These are phyloP conservation scores for Elaeis oleifera DNA, from an alignment of 202 grass and related monocot species.

Conservation along the genomic window DNA sequence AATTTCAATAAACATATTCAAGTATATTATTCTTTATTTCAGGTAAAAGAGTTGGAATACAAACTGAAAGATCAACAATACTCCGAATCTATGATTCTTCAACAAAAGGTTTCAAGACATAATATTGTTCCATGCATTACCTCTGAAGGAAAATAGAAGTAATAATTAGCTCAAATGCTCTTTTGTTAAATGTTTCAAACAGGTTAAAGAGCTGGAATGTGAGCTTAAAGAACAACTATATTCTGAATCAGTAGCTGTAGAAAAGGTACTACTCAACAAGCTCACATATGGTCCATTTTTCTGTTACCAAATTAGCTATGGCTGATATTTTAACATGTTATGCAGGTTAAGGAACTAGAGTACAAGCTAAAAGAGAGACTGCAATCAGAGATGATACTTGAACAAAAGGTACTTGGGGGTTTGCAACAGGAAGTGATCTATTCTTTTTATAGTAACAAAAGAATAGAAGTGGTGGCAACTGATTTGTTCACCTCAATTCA, in stretches of 20 bases:
- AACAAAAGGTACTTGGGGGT: conserved; percentile 30
- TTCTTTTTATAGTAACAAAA: no score
- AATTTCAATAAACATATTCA: not conserved
- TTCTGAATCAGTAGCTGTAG: conserved; percentile 30
- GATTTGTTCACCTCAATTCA: conserved; percentile 7
- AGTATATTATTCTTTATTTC: conserved; percentile 17
- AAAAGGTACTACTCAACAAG: conserved; percentile 29
- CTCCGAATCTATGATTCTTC: conserved; percentile 48
- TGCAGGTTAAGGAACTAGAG: conserved; percentile 58
- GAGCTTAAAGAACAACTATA: conserved; percentile 59
- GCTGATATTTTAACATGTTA: not conserved
- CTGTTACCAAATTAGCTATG: not conserved
- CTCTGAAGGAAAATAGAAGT: not conserved
- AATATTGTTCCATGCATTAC: not conserved
- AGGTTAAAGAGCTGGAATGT: conserved; percentile 62
- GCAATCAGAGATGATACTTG: conserved; percentile 43
- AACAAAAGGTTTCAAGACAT: conserved; percentile 42
- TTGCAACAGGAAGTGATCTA: no score
- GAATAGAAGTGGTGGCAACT: no score
- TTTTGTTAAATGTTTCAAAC: not conserved
- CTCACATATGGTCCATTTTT: not conserved
- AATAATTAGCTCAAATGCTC: not conserved
- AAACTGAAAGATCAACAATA: conserved; percentile 42
- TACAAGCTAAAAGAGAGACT: conserved; percentile 48
- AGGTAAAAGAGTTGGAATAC: conserved; percentile 67